phyloP scores from a whole-genome alignment of 1,284 basidiomycete species.

The Trametes sp. region DNA sequence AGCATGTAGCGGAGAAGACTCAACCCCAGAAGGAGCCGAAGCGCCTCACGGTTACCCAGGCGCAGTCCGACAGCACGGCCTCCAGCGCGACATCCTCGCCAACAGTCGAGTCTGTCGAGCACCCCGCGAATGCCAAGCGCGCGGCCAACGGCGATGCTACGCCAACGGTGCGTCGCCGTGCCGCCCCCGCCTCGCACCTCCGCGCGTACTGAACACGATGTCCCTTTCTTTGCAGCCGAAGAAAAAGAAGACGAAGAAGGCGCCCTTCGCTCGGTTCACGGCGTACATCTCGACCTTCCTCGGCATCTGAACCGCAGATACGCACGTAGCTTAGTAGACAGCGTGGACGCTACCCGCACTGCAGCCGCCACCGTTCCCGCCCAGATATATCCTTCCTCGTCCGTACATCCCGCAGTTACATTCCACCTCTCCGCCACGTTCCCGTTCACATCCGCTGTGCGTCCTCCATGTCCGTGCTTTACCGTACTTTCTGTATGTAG shows the following conservation, averaged over 20 bases:
- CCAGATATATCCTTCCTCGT: neutral
- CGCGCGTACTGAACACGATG: neutral
- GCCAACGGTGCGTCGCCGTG: slow-evolving; percentile 18
- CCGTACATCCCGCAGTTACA: neutral
- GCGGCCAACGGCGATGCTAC: slow-evolving; percentile 25
- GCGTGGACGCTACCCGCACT: slow-evolving; percentile 5
- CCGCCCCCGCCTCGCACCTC: neutral
- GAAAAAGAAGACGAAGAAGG: slow-evolving; percentile 39
- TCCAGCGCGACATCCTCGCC: slow-evolving; percentile 25
- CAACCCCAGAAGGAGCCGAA: slow-evolving; percentile 14
- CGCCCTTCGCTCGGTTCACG: slow-evolving; percentile 40
- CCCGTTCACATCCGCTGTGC: neutral
- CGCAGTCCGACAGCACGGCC: slow-evolving; percentile 18
- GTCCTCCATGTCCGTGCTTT: neutral
- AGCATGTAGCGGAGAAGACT: slow-evolving; percentile 35
- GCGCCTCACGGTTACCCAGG: slow-evolving; percentile 5
- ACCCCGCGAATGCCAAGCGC: slow-evolving; percentile 17
- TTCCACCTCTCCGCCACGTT: neutral
- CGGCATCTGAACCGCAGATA: slow-evolving; percentile 31
- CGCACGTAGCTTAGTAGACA: neutral
- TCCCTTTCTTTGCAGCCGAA: slow-evolving; percentile 20
- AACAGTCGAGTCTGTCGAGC: slow-evolving; percentile 22
- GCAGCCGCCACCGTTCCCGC: neutral
- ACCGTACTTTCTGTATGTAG: slow-evolving; percentile 13
- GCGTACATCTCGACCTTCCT: slow-evolving; percentile 42